These are phyloP conservation scores for Zelonia costaricensis DNA, from an alignment of 208 protist species.

Conservation along the genomic window DNA sequence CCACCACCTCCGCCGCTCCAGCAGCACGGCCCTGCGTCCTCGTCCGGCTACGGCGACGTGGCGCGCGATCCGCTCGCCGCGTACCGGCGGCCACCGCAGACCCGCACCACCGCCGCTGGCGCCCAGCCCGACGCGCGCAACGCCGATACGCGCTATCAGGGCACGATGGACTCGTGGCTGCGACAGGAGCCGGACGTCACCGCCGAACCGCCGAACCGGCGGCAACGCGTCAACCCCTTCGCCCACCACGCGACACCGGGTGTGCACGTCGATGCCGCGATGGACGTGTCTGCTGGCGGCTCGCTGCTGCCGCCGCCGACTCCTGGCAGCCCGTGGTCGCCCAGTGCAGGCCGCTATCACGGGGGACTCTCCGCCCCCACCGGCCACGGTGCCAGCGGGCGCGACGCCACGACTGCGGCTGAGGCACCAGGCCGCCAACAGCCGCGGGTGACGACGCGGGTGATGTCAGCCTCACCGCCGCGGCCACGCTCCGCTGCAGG, in stretches of 20 bases:
- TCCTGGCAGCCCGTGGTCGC: slow-evolving; percentile 9
- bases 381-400: not conserved
- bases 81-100: slow-evolving; percentile 7
- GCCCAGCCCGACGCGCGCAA: not conserved
- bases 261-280: slow-evolving; percentile 4
- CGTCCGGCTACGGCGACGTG: not conserved
- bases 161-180: slow-evolving; percentile 30
- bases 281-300: not conserved
- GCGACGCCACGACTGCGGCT: not conserved
- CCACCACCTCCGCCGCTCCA: slow-evolving; percentile 9
- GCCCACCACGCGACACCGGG: slow-evolving; percentile 5
- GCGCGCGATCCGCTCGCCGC: slow-evolving; percentile 6
- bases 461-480: slow-evolving; percentile 6
- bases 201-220: too few relatives aligned
- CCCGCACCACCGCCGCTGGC: not conserved
- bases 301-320: slow-evolving; percentile 6
- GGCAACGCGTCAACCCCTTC: too few relatives aligned
- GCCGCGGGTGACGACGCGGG: slow-evolving; percentile 19
- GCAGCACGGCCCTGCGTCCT: not conserved
- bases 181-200: not conserved
- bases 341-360: slow-evolving; percentile 16
- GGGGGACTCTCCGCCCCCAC: not conserved
- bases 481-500: not conserved
- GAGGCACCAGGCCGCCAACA: not conserved
- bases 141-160: slow-evolving; percentile 14